phyloP scores from a whole-genome alignment of 371 early-diverging fungal genomes.

The Coelomomyces lativittatus region DNA sequence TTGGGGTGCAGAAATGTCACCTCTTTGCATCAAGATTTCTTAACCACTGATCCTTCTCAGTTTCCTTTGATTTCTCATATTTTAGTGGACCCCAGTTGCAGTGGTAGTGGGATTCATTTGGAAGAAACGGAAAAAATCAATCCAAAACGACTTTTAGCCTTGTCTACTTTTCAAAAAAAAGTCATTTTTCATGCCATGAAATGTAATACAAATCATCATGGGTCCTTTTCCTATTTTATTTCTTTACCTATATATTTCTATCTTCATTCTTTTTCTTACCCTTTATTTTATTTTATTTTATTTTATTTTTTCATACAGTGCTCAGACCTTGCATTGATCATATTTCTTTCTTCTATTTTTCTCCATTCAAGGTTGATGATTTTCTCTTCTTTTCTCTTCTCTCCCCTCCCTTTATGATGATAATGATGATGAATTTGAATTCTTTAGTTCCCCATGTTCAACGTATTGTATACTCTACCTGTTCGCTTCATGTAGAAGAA shows the following conservation, averaged over 20 bases:
- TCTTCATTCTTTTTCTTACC: too few species aligned
- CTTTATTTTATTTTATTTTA: constrained; percentile 5
- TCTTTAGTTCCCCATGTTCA: constrained; percentile 48
- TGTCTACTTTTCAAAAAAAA: constrained; percentile 56
- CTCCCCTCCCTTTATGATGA: too few species aligned
- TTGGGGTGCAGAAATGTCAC: constrained; percentile 63
- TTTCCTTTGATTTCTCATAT: constrained; percentile 54
- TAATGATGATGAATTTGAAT: neutral
- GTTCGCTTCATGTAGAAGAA: constrained; percentile 82
- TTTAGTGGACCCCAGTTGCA: constrained; percentile 93
- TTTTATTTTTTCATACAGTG: neutral
- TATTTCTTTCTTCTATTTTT: too few species aligned
- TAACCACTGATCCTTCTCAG: constrained; percentile 39
- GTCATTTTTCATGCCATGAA: constrained; percentile 47
- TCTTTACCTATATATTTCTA: neutral
- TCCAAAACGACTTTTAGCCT: constrained; percentile 45
- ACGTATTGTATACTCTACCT: constrained; percentile 82
- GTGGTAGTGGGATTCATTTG: constrained; percentile 74
- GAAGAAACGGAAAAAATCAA: constrained; percentile 10
- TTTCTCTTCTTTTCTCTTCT: too few species aligned
- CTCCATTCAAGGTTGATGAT: too few species aligned
- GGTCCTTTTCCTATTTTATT: neutral
- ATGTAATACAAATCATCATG: constrained; percentile 23
- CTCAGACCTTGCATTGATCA: too few species aligned
- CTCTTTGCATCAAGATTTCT: constrained; percentile 44